Conservation (phyloP, 2,329 filamentous ascomycete genomes). For the Fusarium guadeloupense region DNA sequence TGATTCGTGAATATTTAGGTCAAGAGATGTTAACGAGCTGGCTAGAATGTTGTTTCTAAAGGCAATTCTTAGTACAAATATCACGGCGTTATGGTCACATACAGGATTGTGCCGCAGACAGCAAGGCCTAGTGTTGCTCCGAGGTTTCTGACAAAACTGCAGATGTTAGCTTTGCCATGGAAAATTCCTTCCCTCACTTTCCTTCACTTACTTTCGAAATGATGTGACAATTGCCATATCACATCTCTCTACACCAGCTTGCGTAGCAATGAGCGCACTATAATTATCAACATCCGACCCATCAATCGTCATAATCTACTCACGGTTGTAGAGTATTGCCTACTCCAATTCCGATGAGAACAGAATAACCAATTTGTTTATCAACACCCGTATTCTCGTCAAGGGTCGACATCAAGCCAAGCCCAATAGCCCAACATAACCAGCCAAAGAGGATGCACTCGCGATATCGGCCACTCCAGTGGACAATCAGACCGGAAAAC, state of each 20-base stretch:
- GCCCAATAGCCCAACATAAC: conserved; percentile 60
- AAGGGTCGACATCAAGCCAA: conserved; percentile 63
- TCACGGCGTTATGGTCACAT: too few relatives aligned
- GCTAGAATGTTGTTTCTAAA: conserved; percentile 53
- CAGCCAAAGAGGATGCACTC: conserved; percentile 65
- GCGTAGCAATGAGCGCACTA: conserved; percentile 61
- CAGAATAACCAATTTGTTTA: conserved; percentile 63
- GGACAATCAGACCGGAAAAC: conserved; percentile 61
- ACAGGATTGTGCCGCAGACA: conserved; percentile 52
- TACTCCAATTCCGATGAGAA: conserved; percentile 62
- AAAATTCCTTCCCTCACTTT: neutral
- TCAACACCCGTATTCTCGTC: conserved; percentile 57
- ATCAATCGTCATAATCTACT: conserved; percentile 15
- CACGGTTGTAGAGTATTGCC: conserved; percentile 62
- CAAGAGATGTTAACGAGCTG: conserved; percentile 41
- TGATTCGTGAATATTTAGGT: conserved; percentile 32
- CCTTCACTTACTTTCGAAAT: conserved; percentile 51
- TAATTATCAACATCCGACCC: neutral
- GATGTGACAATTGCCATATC: conserved; percentile 57
- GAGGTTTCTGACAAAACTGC: conserved; percentile 52
- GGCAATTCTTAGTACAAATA: too few relatives aligned
- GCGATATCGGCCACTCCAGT: conserved; percentile 62
- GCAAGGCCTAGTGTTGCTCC: conserved; percentile 53
- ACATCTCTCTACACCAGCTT: conserved; percentile 62
- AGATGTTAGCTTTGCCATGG: neutral